A percentile compares a stretch with the other conserved stretches of the same genome.
phyloP scores from a whole-genome alignment of 1,284 basidiomycete genomes.

The Ganoderma boninense region DNA sequence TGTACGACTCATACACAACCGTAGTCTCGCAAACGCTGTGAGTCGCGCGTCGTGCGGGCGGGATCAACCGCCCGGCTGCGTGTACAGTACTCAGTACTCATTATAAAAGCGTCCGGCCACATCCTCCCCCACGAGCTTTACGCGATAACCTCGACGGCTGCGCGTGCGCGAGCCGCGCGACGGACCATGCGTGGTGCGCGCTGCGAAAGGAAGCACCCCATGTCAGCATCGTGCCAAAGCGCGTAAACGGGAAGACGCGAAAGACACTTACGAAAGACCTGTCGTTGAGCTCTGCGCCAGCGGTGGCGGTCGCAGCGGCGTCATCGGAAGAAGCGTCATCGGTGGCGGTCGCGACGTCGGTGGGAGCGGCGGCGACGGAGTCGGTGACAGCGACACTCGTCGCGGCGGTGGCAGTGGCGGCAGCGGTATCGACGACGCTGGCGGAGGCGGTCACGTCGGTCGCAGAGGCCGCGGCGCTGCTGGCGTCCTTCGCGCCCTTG shows the following conservation, averaged over 20 bases:
- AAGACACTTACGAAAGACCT: not conserved
- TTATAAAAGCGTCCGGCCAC: not conserved
- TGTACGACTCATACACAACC: slow-evolving; percentile 12
- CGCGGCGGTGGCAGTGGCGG: not conserved
- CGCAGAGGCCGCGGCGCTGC: not conserved
- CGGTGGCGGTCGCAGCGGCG: not conserved
- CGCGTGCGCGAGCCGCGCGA: not conserved
- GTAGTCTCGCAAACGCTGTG: not conserved
- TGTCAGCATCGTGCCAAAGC: not conserved
- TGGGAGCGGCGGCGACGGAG: not conserved
- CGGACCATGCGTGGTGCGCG: not conserved
- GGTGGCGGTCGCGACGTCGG: not conserved
- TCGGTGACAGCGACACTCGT: not conserved
- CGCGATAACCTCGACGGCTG: slow-evolving; percentile 13
- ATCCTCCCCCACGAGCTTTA: not conserved
- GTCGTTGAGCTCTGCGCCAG: slow-evolving; percentile 5
- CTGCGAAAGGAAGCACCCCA: not conserved
- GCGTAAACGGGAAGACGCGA: not conserved
- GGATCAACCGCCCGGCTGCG: slow-evolving; percentile 3
- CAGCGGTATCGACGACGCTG: slow-evolving; percentile 11
- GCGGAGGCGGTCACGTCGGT: not conserved
- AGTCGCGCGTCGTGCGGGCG: not conserved
- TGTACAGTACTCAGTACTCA: not conserved
- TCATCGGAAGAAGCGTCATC: not conserved
- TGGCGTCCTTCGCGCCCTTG: not conserved